Base-by-base conservation (phyloP, 1,139 yeast species). In the Ogataea hybrid region DNA sequence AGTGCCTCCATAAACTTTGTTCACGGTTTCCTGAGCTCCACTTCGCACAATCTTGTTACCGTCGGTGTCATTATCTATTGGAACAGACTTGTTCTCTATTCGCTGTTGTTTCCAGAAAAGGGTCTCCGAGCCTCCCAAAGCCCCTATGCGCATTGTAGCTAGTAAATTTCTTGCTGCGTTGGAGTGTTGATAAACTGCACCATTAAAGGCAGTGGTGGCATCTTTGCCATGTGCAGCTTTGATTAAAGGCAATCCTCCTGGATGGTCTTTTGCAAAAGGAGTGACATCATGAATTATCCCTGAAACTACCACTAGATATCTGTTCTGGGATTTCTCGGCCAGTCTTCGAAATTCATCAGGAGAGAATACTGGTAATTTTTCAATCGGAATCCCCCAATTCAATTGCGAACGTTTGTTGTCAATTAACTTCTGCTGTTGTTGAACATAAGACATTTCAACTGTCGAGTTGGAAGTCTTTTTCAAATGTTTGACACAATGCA, bases 361-460 rank as follows among this genome's bases (percentile, higher is more conserved):
- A 0, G 73, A 57, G 43, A 70, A 66, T 32, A 77, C 65, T 0
- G 90, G 89, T 12, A 83, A 62, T 51, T 77, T 77, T 30, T 83
- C 81, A 33, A 83, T 79, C 2, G 89, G 85, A 0, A 85, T 80
- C 2, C 90, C 90, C 90, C 90, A 83, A 55, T 81, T 80, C 35
- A 83, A 65, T 50, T 77, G 78, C n/a, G 81, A 71, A 48, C 80
- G 69, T 51, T 77, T 71, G 44, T 75, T 67, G 55, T 83, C 85
- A 21, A 83, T 63, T 8, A 76, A 62, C 48, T 73, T 72, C 53
- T 83, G 90, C 50, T 77, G 81, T 52, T 81, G 87, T 55, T 83
- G 88, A 25, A 83, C 67, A 25, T 67, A 58, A 29, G 81, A 68
- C 55, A 81, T 84, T 25, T 69, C 68, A 2, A 82, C 75, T 15